A percentile compares a stretch with the other conserved stretches of the same genome.
Conservation (phyloP, 2,329 filamentous ascomycete genomes). For the Fonsecaea multimorphosa region DNA sequence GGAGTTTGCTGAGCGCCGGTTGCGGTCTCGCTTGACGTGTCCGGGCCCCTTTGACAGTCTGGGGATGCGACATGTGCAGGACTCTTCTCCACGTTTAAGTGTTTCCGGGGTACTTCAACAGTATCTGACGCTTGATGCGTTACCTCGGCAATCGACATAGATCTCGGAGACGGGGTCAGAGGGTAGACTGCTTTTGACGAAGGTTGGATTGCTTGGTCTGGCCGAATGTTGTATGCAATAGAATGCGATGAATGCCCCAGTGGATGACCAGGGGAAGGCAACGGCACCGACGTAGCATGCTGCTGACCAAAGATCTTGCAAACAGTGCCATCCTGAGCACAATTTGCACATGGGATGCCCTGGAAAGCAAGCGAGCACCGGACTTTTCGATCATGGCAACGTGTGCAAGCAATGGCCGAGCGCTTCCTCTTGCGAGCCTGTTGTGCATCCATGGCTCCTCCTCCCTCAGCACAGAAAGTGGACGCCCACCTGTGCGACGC, state of each 20-base stretch:
- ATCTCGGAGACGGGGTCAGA: constrained; percentile 22
- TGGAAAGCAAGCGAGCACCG: constrained; percentile 44
- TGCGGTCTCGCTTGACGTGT: background rate
- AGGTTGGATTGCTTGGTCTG: constrained; percentile 8
- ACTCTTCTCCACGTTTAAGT: background rate
- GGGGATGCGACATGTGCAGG: constrained; percentile 2
- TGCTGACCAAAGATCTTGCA: constrained; percentile 29
- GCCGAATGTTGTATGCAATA: constrained; percentile 10
- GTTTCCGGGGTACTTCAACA: background rate
- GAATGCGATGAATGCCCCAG: background rate
- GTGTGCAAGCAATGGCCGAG: constrained; percentile 44
- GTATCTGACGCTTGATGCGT: constrained; percentile 3
- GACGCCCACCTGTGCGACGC: background rate
- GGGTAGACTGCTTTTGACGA: constrained; percentile 19
- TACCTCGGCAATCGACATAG: constrained; percentile 17
- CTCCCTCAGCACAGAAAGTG: background rate
- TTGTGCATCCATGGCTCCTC: constrained; percentile 10
- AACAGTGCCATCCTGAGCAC: constrained; percentile 39
- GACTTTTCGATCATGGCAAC: constrained; percentile 46
- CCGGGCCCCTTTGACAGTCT: background rate
- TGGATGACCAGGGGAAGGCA: background rate
- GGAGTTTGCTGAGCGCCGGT: constrained; percentile 1
- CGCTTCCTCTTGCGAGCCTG: constrained; percentile 37
- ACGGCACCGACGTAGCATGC: constrained; percentile 21
- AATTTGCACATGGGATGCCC: constrained; percentile 59